phyloP scores from a whole-genome alignment of 2,329 filamentous ascomycete genomes.

The Botrytis galanthina region DNA sequence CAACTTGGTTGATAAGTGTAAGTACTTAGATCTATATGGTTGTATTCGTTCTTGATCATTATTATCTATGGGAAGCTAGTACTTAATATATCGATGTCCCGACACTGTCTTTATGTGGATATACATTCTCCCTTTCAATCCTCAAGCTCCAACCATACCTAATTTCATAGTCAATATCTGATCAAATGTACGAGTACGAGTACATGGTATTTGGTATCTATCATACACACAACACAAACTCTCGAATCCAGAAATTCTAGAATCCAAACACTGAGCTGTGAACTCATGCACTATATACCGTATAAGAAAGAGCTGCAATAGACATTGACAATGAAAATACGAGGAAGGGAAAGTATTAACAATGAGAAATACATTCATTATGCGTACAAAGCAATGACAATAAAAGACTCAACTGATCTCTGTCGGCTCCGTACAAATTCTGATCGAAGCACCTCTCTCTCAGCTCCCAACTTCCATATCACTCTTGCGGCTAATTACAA shows the following conservation, averaged over 20 bases:
- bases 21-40: too few relatives aligned
- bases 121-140: neutral
- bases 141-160: neutral
- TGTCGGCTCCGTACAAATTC: neutral
- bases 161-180: too few relatives aligned
- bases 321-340: neutral
- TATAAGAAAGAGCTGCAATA: neutral
- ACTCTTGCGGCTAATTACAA: accelerated
- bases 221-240: too few relatives aligned
- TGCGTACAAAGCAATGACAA: neutral
- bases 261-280: neutral
- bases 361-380: neutral
- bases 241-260: neutral
- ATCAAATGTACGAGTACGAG: neutral
- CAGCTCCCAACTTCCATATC: neutral
- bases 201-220: neutral
- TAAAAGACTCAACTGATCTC: too few relatives aligned
- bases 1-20: too few relatives aligned
- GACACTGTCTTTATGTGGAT: too few relatives aligned
- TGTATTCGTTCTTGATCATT: too few relatives aligned
- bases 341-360: neutral
- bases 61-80: too few relatives aligned
- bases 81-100: too few relatives aligned
- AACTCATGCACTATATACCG: neutral
- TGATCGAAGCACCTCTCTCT: neutral